Percentiles rank a stretch among this genome's conserved stretches.
Evolutionary conservation across 2,329 filamentous ascomycete species (phyloP).

Genomic region (Leptographium lundbergii): DNA sequence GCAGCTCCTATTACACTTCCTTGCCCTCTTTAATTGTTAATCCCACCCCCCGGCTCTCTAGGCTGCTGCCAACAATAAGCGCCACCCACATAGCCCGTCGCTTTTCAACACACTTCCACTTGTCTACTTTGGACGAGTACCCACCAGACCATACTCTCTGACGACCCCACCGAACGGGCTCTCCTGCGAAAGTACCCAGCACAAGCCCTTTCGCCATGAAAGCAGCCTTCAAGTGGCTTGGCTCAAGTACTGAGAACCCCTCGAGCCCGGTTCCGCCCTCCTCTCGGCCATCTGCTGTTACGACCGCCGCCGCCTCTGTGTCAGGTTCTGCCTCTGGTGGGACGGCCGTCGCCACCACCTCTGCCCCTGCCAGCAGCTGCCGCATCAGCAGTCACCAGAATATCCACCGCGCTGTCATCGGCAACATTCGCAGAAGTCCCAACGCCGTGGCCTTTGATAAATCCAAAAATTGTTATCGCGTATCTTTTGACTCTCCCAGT

Average conservation of each 20-base stretch:
- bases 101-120: neutral
- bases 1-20: neutral
- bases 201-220: slow-evolving; percentile 3
- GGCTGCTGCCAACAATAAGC: slow-evolving; percentile 2
- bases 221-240: slow-evolving; percentile 6
- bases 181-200: slow-evolving; percentile 1
- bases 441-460: slow-evolving; percentile 12
- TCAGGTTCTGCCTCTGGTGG: neutral
- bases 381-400: neutral
- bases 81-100: slow-evolving; percentile 1
- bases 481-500: slow-evolving; percentile 15
- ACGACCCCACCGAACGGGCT: neutral
- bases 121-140: neutral
- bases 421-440: slow-evolving; percentile 4
- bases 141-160: neutral
- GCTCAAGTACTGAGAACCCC: slow-evolving; percentile 11
- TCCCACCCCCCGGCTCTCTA: neutral
- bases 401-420: neutral
- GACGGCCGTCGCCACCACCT: neutral
- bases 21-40: neutral
- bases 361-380: neutral
- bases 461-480: slow-evolving; percentile 25
- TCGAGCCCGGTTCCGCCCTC: slow-evolving; percentile 4
- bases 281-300: neutral
- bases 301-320: neutral